Conservation (phyloP, 805 yeast genomes). For the Starmerella scarabaei region DNA sequence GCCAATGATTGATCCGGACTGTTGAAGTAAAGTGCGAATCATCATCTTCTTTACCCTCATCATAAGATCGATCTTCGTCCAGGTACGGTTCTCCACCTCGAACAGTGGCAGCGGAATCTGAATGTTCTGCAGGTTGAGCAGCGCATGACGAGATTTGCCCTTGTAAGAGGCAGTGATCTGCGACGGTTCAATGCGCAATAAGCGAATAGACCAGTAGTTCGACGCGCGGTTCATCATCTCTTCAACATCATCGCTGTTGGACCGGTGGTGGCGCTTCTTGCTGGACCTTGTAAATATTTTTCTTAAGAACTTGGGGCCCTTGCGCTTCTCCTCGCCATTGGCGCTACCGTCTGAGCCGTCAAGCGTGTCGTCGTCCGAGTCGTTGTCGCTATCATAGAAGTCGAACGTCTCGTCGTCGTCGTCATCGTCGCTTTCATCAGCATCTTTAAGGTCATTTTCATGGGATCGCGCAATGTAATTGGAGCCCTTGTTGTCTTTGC, state of each 20-base stretch:
- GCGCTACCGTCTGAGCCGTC: not conserved
- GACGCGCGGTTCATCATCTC: slow-evolving; percentile 69
- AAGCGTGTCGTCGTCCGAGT: not conserved
- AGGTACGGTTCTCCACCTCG: slow-evolving; percentile 45
- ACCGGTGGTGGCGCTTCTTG: not conserved
- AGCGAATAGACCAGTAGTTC: slow-evolving; percentile 52
- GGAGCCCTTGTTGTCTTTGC: slow-evolving; percentile 8
- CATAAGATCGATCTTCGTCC: slow-evolving; percentile 61
- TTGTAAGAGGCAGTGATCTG: slow-evolving; percentile 59
- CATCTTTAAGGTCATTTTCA: slow-evolving; percentile 1
- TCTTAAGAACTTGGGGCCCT: not conserved
- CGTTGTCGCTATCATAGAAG: not conserved
- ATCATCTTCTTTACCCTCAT: slow-evolving; percentile 43
- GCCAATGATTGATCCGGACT: slow-evolving; percentile 63
- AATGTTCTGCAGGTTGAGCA: slow-evolving; percentile 69
- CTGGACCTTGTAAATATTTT: not conserved
- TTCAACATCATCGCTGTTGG: slow-evolving; percentile 30
- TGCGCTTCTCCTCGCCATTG: not conserved
- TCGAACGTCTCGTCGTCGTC: not conserved
- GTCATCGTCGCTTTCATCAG: slow-evolving; percentile 8
- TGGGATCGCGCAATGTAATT: not conserved
- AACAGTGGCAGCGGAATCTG: slow-evolving; percentile 51
- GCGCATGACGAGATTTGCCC: slow-evolving; percentile 41
- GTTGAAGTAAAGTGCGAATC: slow-evolving; percentile 29
- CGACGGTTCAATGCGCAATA: slow-evolving; percentile 40